Base-by-base conservation (phyloP, 2,329 filamentous ascomycete species). In the Fusarium sterilihyphosum region DNA sequence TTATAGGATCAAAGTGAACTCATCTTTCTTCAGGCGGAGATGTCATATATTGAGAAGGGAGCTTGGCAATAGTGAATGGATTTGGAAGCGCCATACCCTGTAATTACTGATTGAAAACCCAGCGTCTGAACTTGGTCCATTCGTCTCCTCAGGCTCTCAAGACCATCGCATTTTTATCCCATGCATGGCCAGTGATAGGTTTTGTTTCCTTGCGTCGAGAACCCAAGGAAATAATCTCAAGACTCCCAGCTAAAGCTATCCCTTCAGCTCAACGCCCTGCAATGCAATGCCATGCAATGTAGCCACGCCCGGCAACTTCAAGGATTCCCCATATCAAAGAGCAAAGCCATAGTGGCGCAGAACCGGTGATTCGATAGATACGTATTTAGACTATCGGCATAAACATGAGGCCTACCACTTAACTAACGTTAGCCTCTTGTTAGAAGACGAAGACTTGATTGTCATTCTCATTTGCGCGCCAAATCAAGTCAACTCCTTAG, bases 401-500 rank as follows among this genome's bases (percentile, higher is more conserved):
- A 24, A 46, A 41, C 37, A 58, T 71, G 70, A 73, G 70, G 70
- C 70, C 70, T 62, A 47, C 67, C 52, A 71, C 46, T 7, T 16
- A 46, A 18, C 46, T 53, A 16, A 35, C 33, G 33, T 35, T 35
- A 52, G 62, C 47, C 35, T 61, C 35, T 29, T n/a, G 16, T n/a
- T 33, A 24, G 22, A 35, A 35, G 14, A 35, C 33, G 33, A 20
- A 24, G 38, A 26, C 57, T 24, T 16, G 38, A 46, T 18, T 31
- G 31, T 17, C 20, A 20, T 35, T 31, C 43, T 20, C 18, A 20
- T 37, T 50, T 35, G 24, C n/a, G 31, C 33, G 37, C 31, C 64
- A 44, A 49, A 38, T 46, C 43, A 56, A 54, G 20, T 44, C 40
- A 29, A 33, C n/a, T 43, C 29, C 33, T 24, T 26, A n/a, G 31